Evolutionary conservation across 148 eudicot species (phyloP), one percentile per base, ranked within the genome.

Genomic region (Rhododendron griersonianum): DNA sequence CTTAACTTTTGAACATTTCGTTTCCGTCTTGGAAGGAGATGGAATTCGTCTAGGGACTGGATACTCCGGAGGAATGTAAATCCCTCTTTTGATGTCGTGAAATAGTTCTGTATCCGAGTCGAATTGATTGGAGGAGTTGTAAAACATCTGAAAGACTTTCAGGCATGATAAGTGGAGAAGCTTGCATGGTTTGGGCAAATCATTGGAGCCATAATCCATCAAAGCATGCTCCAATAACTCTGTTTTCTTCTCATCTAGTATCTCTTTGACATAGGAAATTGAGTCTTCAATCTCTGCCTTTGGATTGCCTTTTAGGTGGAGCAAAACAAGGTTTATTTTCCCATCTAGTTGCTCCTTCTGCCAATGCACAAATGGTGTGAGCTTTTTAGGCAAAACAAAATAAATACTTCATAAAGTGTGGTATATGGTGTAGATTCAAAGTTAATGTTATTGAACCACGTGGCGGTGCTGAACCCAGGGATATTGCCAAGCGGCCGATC

Each of bases 121-220:
- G 50, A 86, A 91, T 39, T 53, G 47, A 67, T 91, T 91, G 33
- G 55, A 35, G 0, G 91, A 86, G 81, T 89, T 86, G 86, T 74
- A 92, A 28, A 92, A 90, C 94, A 92, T 92, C 16, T 89, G 87
- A 74, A 88, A 92, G 35, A 85, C 89, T 47, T 89, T 91, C 18
- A 89, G 37, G 47, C 89, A 87, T 15, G 81, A 80, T 21, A 91
- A 59, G 79, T 91, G 92, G n/a, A 89, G 65, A 30, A 71, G 82
- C 44, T 83, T 92, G 84, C 83, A 82, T 28, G 89, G 14, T 14
- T 78, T 86, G 4, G 88, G 84, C 83, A 88, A 47, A 30, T 89
- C 89, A 71, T 51, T 71, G 37, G 28, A 6, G 3, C 18, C 84
- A 33, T 16, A 1, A 9, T 89, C 90, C 28, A 75, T 82, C 69